Conservation (phyloP, 345 rosid genomes). For the Melaleuca quinquenervia region DNA sequence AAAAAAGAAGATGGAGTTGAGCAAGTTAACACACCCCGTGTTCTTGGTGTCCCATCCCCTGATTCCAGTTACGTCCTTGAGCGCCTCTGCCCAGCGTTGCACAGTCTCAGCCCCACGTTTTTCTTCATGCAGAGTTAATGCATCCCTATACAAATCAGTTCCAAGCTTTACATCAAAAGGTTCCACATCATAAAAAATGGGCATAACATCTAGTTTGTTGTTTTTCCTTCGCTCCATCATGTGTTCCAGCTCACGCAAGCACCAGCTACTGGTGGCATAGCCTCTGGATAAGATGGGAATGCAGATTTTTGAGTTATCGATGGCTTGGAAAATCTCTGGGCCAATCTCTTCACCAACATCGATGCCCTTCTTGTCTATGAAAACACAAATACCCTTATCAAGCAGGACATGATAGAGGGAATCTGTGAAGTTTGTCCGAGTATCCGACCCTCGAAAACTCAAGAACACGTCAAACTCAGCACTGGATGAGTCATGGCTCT, state of each 20-base stretch:
- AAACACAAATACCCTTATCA: background rate
- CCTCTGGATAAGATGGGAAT: background rate
- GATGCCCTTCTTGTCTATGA: background rate
- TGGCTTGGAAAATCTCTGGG: background rate
- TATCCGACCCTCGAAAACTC: background rate
- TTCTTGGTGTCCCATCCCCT: background rate
- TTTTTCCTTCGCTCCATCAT: background rate
- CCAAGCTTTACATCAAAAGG: background rate
- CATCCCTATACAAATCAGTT: fast-evolving
- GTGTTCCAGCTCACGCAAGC: background rate
- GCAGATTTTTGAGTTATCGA: background rate
- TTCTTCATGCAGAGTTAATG: fast-evolving
- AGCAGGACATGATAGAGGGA: background rate
- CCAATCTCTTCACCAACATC: background rate
- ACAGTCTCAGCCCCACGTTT: background rate
- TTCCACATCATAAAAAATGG: background rate
- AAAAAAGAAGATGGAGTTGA: background rate
- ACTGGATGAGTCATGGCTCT: too few relatives aligned
- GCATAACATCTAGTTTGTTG: background rate
- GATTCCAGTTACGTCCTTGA: background rate
- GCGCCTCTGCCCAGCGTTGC: fast-evolving
- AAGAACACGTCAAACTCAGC: background rate
- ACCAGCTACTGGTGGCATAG: background rate
- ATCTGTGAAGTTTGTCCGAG: fast-evolving
- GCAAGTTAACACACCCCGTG: background rate